A percentile compares a stretch with the other conserved stretches of the same genome.
Conservation (phyloP, 2,329 filamentous ascomycete genomes). For the Talaromyces albobiverticillius region DNA sequence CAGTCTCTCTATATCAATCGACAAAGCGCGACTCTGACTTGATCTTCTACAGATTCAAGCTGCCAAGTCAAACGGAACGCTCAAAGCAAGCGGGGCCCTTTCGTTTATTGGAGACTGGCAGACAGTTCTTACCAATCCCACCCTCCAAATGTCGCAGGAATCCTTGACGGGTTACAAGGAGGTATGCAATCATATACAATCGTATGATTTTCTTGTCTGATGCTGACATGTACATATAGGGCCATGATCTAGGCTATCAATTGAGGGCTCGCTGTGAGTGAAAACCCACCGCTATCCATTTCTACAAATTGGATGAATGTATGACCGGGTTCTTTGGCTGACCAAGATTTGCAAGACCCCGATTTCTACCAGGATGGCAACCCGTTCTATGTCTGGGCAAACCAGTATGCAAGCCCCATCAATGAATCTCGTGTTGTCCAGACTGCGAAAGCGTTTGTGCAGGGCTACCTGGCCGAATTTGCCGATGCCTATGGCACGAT, state of each 20-base stretch:
- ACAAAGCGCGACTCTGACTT: neutral
- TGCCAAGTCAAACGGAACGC: constrained; percentile 35
- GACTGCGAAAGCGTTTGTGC: constrained; percentile 60
- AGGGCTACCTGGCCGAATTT: constrained; percentile 57
- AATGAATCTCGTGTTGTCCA: constrained; percentile 49
- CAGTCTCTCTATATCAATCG: neutral
- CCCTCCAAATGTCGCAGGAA: constrained; percentile 56
- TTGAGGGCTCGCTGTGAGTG: constrained; percentile 5
- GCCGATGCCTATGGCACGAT: constrained; percentile 56
- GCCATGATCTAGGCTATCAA: constrained; percentile 9
- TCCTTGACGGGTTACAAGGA: constrained; percentile 64
- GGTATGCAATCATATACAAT: constrained; percentile 40
- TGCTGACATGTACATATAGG: neutral
- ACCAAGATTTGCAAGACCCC: constrained; percentile 33
- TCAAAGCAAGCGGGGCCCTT: constrained; percentile 53
- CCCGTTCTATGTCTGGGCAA: constrained; percentile 61
- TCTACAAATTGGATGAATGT: neutral
- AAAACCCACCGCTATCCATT: neutral
- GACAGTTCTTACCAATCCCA: constrained; percentile 55
- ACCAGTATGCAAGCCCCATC: constrained; percentile 57
- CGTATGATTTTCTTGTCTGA: constrained; percentile 30
- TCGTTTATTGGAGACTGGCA: constrained; percentile 59
- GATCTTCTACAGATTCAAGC: constrained; percentile 47
- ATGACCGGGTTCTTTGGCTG: neutral
- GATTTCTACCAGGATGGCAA: constrained; percentile 49